These are phyloP conservation scores for Phytophthora nicotianae DNA, from an alignment of 352 stramenopile species.

Conservation along the genomic window DNA sequence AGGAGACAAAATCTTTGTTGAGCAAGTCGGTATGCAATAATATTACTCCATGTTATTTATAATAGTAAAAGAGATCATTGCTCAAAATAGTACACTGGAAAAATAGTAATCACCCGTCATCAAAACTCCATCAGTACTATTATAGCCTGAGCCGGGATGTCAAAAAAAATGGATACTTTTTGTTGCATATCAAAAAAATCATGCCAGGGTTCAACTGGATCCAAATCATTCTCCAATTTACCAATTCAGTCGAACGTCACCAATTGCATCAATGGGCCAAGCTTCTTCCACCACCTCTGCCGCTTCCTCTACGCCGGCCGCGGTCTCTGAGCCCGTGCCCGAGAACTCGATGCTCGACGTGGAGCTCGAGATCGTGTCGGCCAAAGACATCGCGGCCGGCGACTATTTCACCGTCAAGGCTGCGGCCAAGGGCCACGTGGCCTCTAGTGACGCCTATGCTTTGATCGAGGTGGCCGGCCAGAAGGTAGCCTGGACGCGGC, in stretches of 20 bases:
- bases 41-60: no score
- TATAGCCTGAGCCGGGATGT: no score
- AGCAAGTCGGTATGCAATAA: no score
- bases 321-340: slow-evolving; percentile 3
- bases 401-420: slow-evolving; percentile 31
- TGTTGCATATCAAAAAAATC: no score
- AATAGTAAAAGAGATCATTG: no score
- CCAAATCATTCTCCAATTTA: slow-evolving; percentile 15
- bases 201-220: not conserved
- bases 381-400: slow-evolving; percentile 36
- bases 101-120: no score
- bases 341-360: slow-evolving; percentile 32
- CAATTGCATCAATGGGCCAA: slow-evolving; percentile 25
- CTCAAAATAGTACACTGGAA: no score
- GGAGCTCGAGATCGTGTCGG: slow-evolving; percentile 40
- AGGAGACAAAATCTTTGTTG: no score
- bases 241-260: not conserved
- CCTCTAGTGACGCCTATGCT: slow-evolving; percentile 44
- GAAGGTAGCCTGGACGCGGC: slow-evolving; percentile 38
- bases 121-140: no score
- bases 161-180: no score
- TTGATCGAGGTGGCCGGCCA: slow-evolving; percentile 39
- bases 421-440: slow-evolving; percentile 24
- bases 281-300: slow-evolving; percentile 19
- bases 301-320: slow-evolving; percentile 7